Evolutionary conservation across 345 rosid genomes (phyloP).

Genomic region (Citrus mangshanensis): DNA sequence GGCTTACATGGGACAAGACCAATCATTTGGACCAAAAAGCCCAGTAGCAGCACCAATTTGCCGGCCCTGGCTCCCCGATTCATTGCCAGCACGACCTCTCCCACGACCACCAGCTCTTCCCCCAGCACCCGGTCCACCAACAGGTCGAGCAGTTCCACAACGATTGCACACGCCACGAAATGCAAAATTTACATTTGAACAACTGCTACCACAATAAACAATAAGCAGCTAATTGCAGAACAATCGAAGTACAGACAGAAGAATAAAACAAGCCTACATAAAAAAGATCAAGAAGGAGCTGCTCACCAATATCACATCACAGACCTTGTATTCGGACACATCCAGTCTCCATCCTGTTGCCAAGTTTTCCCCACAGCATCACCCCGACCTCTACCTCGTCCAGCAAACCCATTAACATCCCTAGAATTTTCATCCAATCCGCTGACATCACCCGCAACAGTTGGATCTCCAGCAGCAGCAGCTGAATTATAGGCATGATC

Average conservation of each 20-base stretch:
- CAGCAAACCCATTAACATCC: slow-evolving; percentile 53
- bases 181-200: slow-evolving; percentile 94
- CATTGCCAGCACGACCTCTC: slow-evolving; percentile 67
- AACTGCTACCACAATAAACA: slow-evolving; percentile 54
- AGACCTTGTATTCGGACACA: slow-evolving; percentile 99
- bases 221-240: slow-evolving; percentile 23
- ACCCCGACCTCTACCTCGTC: slow-evolving; percentile 72
- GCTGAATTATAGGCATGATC: slow-evolving; percentile 21
- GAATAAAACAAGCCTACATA: not conserved
- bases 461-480: slow-evolving; percentile 28
- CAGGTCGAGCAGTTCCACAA: slow-evolving; percentile 93
- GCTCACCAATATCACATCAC: slow-evolving; percentile 99
- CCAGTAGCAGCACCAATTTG: slow-evolving; percentile 61
- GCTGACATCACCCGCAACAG: slow-evolving; percentile 34
- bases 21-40: slow-evolving; percentile 97
- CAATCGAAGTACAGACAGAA: slow-evolving; percentile 6
- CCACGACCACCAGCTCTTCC: slow-evolving; percentile 81
- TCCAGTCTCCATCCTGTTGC: slow-evolving; percentile 99
- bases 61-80: slow-evolving; percentile 47
- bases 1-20: slow-evolving; percentile 99
- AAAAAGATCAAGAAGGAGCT: slow-evolving; percentile 75
- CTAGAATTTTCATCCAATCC: slow-evolving; percentile 45
- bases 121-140: slow-evolving; percentile 76
- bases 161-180: slow-evolving; percentile 98
- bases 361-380: slow-evolving; percentile 80